These are phyloP conservation scores for Akebia trifoliata DNA, from an alignment of 164 flowering plant genomes.

Conservation along the genomic window DNA sequence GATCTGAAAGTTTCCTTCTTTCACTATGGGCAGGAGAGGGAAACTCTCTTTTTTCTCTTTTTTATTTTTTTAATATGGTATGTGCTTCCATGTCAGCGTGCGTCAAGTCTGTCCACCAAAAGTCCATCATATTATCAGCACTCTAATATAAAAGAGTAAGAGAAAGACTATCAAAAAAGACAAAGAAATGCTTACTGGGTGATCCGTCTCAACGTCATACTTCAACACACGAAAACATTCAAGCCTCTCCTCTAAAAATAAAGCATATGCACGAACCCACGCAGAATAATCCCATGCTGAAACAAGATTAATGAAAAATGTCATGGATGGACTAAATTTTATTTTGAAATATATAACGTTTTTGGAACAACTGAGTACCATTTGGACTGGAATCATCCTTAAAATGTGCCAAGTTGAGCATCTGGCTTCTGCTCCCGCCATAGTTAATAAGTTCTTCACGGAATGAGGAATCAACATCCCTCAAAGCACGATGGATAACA, in stretches of 20 bases:
- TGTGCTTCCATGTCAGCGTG: too few species aligned
- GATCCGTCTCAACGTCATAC: slow-evolving; percentile 82
- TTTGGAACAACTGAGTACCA: slow-evolving; percentile 42
- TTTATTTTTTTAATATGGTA: too few species aligned
- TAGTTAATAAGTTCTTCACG: slow-evolving; percentile 89
- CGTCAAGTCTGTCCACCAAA: too few species aligned
- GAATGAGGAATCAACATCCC: slow-evolving; percentile 93
- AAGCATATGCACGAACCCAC: slow-evolving; percentile 92
- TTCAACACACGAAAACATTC: slow-evolving; percentile 86
- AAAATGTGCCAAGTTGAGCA: slow-evolving; percentile 92
- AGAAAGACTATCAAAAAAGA: too few species aligned
- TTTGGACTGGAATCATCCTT: slow-evolving; percentile 95
- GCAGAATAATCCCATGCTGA: slow-evolving; percentile 99
- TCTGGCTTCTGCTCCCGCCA: slow-evolving; percentile 76
- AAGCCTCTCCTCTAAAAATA: slow-evolving; percentile 86
- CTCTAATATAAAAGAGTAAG: too few species aligned
- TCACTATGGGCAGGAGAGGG: too few species aligned
- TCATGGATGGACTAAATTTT: neutral
- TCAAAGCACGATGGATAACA: slow-evolving; percentile 92
- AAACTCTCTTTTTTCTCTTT: too few species aligned
- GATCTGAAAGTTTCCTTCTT: too few species aligned
- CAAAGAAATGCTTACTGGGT: slow-evolving; percentile 46
- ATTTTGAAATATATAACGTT: neutral
- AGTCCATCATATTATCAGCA: too few species aligned
- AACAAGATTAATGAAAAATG: slow-evolving; percentile 11